Evolutionary conservation across 345 rosid species (phyloP).

Genomic region (Microthlaspi erraticum): DNA sequence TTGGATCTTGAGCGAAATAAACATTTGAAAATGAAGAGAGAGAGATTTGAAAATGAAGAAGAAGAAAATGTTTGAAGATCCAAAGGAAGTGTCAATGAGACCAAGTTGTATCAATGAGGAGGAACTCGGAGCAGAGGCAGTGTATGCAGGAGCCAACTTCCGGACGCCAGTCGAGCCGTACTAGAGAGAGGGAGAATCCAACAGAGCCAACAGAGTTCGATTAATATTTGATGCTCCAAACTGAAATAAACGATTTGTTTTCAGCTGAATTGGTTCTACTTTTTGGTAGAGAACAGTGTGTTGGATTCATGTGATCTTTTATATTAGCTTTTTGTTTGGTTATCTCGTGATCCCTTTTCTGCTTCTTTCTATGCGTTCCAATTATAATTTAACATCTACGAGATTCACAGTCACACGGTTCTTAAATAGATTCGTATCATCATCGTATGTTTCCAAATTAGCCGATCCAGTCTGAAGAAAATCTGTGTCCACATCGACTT

Average conservation of each 20-base stretch:
- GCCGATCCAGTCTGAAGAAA: no score
- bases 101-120: no score
- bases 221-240: not conserved
- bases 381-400: not conserved
- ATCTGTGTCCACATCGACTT: no score
- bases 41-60: no score
- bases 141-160: slow-evolving; percentile 82
- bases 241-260: slow-evolving; percentile 12
- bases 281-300: slow-evolving; percentile 12
- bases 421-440: no score
- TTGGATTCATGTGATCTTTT: slow-evolving; percentile 14
- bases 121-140: slow-evolving; percentile 82
- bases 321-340: not conserved
- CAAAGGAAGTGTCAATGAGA: no score
- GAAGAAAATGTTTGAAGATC: no score
- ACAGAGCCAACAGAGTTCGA: slow-evolving; percentile 8
- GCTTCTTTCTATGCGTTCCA: no score
- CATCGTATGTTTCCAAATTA: no score
- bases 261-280: slow-evolving; percentile 1
- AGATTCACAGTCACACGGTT: slow-evolving; percentile 5
- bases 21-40: no score
- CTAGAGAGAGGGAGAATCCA: slow-evolving; percentile 39
- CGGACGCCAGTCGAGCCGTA: slow-evolving; percentile 81
- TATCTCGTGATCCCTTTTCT: not conserved
- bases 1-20: slow-evolving; percentile 11